phyloP scores from a whole-genome alignment of 306 rosid genomes.

The Dicorynia guianensis region DNA sequence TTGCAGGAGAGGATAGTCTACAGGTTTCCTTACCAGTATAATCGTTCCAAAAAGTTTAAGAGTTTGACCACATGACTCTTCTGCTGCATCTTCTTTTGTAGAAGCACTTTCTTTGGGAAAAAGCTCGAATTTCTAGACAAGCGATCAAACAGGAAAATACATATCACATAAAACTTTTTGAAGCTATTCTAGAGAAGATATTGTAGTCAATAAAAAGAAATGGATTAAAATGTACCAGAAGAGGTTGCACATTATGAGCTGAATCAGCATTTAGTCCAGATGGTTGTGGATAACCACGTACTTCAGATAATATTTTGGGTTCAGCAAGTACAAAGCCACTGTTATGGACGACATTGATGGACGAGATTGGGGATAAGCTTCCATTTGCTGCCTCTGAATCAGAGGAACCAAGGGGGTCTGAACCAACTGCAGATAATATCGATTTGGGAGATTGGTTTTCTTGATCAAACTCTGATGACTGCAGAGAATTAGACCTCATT shows the following conservation, averaged over 20 bases:
- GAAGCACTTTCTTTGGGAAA: conserved; percentile 35
- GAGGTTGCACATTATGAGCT: conserved; percentile 39
- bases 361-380: conserved; percentile 61
- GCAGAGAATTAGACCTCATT: conserved; percentile 53
- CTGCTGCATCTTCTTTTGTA: conserved; percentile 45
- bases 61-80: conserved; percentile 47
- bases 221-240: conserved; percentile 53
- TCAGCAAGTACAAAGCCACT: conserved; percentile 38
- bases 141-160: conserved; percentile 30
- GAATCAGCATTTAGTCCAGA: conserved; percentile 38
- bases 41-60: conserved; percentile 85
- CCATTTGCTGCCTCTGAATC: conserved; percentile 59
- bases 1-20: conserved; percentile 41
- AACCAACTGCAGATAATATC: conserved; percentile 54
- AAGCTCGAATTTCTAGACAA: conserved; percentile 55
- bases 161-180: neutral
- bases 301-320: conserved; percentile 49
- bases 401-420: conserved; percentile 53
- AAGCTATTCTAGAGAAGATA: neutral
- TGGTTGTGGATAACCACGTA: conserved; percentile 40
- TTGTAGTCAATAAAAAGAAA: conserved; percentile 9
- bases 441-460: conserved; percentile 80
- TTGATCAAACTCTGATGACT: conserved; percentile 52
- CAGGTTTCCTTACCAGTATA: conserved; percentile 49
- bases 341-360: conserved; percentile 40